phyloP scores from a whole-genome alignment of 805 yeast genomes.

The Metschnikowia kofuensis region DNA sequence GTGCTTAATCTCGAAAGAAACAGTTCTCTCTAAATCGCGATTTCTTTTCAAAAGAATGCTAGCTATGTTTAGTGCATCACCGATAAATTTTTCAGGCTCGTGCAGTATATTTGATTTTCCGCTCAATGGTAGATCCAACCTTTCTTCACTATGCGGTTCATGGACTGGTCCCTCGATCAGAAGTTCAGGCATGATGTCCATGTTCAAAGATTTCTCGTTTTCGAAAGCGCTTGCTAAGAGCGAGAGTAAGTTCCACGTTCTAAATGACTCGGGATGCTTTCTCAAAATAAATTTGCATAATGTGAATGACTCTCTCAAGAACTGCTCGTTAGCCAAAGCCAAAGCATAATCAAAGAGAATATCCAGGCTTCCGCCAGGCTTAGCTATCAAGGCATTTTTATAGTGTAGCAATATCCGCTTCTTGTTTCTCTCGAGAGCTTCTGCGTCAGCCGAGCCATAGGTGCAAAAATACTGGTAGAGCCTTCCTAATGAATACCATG shows the following conservation, averaged over 20 bases:
- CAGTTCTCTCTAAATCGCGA: slow-evolving; percentile 22
- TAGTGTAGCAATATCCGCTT: slow-evolving; percentile 22
- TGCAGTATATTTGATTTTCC: not conserved
- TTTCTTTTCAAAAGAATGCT: slow-evolving; percentile 28
- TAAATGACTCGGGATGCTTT: slow-evolving; percentile 52
- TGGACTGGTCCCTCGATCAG: not conserved
- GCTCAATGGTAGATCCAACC: not conserved
- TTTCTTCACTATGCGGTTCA: not conserved
- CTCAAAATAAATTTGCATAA: slow-evolving; percentile 49
- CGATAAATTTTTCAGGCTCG: slow-evolving; percentile 46
- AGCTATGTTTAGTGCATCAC: slow-evolving; percentile 48
- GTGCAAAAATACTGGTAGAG: slow-evolving; percentile 27
- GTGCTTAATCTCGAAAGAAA: slow-evolving; percentile 36
- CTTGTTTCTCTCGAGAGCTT: slow-evolving; percentile 17
- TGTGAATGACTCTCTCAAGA: slow-evolving; percentile 42
- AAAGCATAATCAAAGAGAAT: slow-evolving; percentile 45
- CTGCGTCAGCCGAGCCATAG: slow-evolving; percentile 23
- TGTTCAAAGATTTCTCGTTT: slow-evolving; percentile 27
- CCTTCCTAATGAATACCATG: slow-evolving; percentile 39
- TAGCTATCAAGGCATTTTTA: slow-evolving; percentile 36
- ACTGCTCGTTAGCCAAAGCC: slow-evolving; percentile 42
- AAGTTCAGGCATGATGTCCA: not conserved
- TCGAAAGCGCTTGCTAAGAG: slow-evolving; percentile 63
- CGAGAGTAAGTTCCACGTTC: slow-evolving; percentile 65
- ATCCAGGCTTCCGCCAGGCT: slow-evolving; percentile 30